Percentiles rank a stretch among this genome's conserved stretches.
phyloP scores from a whole-genome alignment of 345 rosid species.

The Gossypium rotundifolium region DNA sequence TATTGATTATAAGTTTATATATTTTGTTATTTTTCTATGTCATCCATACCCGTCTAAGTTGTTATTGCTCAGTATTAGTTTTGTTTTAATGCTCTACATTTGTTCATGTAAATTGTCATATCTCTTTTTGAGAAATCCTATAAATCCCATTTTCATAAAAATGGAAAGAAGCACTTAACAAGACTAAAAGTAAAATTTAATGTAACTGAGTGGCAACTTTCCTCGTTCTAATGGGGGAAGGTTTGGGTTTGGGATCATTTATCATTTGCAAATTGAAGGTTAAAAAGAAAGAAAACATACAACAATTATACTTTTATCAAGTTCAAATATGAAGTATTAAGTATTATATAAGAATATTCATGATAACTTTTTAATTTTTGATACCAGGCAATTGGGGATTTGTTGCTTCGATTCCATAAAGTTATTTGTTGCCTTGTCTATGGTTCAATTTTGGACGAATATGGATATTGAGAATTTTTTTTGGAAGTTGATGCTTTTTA shows the following conservation, averaged over 20 bases:
- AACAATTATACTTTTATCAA: neutral
- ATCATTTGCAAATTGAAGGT: constrained; percentile 8
- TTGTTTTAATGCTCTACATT: neutral
- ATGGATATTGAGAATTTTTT: constrained; percentile 4
- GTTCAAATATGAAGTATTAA: neutral
- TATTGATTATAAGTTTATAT: neutral
- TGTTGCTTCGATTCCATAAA: neutral
- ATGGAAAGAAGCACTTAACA: constrained; percentile 1
- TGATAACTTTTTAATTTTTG: neutral
- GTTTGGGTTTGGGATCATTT: neutral
- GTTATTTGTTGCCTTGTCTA: neutral
- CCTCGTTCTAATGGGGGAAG: neutral
- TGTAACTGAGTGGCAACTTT: neutral
- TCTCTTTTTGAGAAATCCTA: constrained; percentile 4
- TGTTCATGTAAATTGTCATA: neutral
- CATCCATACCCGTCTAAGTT: neutral
- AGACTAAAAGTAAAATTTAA: neutral
- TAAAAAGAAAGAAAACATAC: neutral
- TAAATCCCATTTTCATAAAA: constrained; percentile 2
- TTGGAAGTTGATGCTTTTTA: constrained; percentile 4
- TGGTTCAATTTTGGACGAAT: neutral
- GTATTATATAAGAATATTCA: neutral
- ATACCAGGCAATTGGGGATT: constrained; percentile 3
- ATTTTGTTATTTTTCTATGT: neutral
- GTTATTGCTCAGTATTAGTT: neutral